A percentile compares a stretch with the other conserved stretches of the same genome.
These are phyloP conservation scores for Pichia occidentalis DNA, from an alignment of 805 yeast species.

Conservation along the genomic window DNA sequence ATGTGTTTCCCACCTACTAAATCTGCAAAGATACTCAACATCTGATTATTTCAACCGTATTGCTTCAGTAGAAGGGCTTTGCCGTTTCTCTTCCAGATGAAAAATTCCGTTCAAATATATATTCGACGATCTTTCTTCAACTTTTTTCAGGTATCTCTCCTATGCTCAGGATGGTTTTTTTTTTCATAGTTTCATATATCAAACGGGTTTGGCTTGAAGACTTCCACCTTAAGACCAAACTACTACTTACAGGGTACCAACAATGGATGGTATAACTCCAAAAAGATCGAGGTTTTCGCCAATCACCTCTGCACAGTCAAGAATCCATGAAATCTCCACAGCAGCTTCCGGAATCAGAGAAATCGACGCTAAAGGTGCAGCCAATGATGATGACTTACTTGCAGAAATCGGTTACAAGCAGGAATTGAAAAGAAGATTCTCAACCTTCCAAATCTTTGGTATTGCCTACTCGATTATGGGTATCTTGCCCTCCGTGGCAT, in stretches of 20 bases:
- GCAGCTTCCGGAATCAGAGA: slow-evolving; percentile 22
- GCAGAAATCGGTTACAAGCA: slow-evolving; percentile 58
- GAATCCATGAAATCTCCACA: slow-evolving; percentile 16
- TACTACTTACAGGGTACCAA: background rate
- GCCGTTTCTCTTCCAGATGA: no score
- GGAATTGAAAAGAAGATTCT: slow-evolving; percentile 55
- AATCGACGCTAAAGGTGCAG: slow-evolving; percentile 26
- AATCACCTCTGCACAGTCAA: slow-evolving; percentile 10
- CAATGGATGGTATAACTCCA: background rate
- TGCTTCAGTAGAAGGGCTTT: no score
- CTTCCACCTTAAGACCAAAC: background rate
- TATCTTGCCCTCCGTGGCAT: slow-evolving; percentile 57
- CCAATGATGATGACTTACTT: slow-evolving; percentile 31
- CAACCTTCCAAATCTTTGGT: slow-evolving; percentile 50
- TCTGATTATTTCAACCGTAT: no score
- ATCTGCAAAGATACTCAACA: no score
- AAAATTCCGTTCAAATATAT: no score
- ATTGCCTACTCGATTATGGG: slow-evolving; percentile 62
- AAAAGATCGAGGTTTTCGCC: slow-evolving; percentile 13
- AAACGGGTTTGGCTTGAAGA: no score
- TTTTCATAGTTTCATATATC: no score
- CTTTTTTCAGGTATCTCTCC: no score
- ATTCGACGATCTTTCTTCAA: no score
- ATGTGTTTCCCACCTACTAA: no score
- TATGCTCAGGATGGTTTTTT: no score